Evolutionary conservation across 495 filamentous ascomycete species (phyloP), one percentile per base, ranked within the genome.

Genomic region (Trichoderma orchidacearum): DNA sequence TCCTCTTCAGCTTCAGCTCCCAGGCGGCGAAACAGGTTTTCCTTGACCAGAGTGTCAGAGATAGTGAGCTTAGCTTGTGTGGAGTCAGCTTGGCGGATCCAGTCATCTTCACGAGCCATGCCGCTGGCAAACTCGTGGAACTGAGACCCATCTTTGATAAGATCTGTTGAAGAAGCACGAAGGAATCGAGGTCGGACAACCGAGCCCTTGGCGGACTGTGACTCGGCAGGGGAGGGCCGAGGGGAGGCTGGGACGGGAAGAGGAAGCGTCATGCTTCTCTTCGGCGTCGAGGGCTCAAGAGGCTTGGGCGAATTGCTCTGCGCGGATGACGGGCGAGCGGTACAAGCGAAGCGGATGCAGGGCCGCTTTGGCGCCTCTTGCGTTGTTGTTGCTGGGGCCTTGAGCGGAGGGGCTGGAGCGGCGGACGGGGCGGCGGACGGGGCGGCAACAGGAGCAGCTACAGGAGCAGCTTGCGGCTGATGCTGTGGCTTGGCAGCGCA

Each of bases 51-150:
- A 23, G 91, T 93, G 67, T 97, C 94, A 61, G 83, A 83, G 59
- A 98, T 77, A 18, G 90, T 96, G 38, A 96, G 77, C 51, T 76
- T 73, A 58, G 84, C 75, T 13, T 48, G 41, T 23, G 67, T 52
- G 68, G 84, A 53, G 67, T 77, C 32, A 48, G 85, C 77, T 56
- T 84, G 81, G 35, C 77, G 81, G 25, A 87, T 84, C 90, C 90
- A 96, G 63, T 93, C 90, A 58, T 94, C 90, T 60, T 91, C 85
- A 60, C 86, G 80, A 29, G 83, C 80, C 56, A 85, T 76, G 30
- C 85, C 86, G 64, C 85, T 91, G 11, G 88, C 91, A 69, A 97
- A 96, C 63, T 95, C 93, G 66, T 96, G 89, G 67, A 97, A 96
- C 18, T 87, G 81, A 60, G 84, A 56, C 75, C 83, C 70, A 82